Conservation (phyloP, 495 filamentous ascomycete genomes). For the Xylaria scruposa region DNA sequence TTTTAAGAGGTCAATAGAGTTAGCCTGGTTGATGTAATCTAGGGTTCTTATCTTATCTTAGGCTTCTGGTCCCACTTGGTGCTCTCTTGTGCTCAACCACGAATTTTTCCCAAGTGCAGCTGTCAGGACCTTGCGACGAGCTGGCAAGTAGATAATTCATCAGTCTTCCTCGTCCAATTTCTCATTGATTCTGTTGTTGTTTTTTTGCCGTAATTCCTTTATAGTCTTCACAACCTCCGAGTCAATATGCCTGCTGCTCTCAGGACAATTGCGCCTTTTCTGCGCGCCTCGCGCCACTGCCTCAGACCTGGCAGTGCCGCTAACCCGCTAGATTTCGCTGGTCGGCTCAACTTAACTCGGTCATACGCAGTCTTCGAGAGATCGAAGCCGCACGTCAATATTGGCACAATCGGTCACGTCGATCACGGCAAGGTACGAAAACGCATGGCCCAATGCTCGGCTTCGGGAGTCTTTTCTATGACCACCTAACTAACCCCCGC, state of each 20-base stretch:
- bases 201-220: constrained; percentile 39
- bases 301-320: constrained; percentile 63
- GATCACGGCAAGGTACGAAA: constrained; percentile 93
- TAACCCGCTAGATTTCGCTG: constrained; percentile 69
- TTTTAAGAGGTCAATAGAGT: background rate
- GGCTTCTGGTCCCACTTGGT: background rate
- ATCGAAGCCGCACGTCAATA: constrained; percentile 96
- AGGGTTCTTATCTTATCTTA: constrained; percentile 28
- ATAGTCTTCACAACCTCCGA: constrained; percentile 30
- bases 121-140: constrained; percentile 32
- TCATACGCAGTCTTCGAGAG: constrained; percentile 83
- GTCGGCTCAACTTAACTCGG: constrained; percentile 68
- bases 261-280: constrained; percentile 70
- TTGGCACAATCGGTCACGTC: constrained; percentile 98
- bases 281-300: constrained; percentile 70
- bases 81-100: background rate
- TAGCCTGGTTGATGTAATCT: no score
- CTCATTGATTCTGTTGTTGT: constrained; percentile 27
- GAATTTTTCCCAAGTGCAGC: constrained; percentile 40
- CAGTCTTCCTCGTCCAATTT: background rate
- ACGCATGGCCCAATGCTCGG: background rate
- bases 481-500: constrained; percentile 19
- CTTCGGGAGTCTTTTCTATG: background rate
- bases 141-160: constrained; percentile 26
- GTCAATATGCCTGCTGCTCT: constrained; percentile 69